A percentile compares a stretch with the other conserved stretches of the same genome.
Conservation (phyloP, 2,329 filamentous ascomycete species). For the Aschersonia sp. region DNA sequence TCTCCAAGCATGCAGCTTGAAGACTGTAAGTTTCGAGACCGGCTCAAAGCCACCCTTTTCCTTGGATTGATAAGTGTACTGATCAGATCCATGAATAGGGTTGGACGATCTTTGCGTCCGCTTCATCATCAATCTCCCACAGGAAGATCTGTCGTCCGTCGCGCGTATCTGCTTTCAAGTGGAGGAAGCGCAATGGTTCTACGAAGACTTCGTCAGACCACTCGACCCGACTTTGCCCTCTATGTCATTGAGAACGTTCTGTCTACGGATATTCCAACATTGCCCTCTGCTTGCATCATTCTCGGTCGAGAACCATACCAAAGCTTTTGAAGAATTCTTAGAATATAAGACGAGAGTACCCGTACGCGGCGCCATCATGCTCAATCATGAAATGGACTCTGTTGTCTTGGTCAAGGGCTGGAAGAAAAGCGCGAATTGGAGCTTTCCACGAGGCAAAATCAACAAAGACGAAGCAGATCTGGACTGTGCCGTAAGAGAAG, state of each 20-base stretch:
- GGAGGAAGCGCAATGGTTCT: slow-evolving; percentile 99
- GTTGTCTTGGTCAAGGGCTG: slow-evolving; percentile 90
- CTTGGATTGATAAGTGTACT: slow-evolving; percentile 5
- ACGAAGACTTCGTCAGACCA: slow-evolving; percentile 96
- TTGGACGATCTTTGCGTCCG: slow-evolving; percentile 95
- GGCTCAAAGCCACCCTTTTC: too few species aligned
- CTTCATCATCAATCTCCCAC: slow-evolving; percentile 93
- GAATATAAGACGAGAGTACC: slow-evolving; percentile 91
- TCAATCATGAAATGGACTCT: slow-evolving; percentile 89
- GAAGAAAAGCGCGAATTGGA: slow-evolving; percentile 96
- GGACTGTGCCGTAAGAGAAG: slow-evolving; percentile 85
- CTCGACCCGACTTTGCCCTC: slow-evolving; percentile 73
- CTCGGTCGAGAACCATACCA: slow-evolving; percentile 60
- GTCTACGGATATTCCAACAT: slow-evolving; percentile 81
- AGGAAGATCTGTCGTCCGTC: slow-evolving; percentile 77
- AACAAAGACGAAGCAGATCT: slow-evolving; percentile 93
- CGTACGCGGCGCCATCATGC: slow-evolving; percentile 82
- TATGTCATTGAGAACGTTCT: slow-evolving; percentile 74
- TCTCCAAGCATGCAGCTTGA: slow-evolving; percentile 71
- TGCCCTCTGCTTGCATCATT: slow-evolving; percentile 78
- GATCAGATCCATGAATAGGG: slow-evolving; percentile 37
- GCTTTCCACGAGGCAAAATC: slow-evolving; percentile 93
- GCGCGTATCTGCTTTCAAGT: slow-evolving; percentile 97
- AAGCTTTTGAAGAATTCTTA: slow-evolving; percentile 82
- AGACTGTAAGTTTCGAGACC: slow-evolving; percentile 50